These are phyloP conservation scores for Zasmidium angulare DNA, from an alignment of 2,329 filamentous ascomycete genomes.

Conservation along the genomic window DNA sequence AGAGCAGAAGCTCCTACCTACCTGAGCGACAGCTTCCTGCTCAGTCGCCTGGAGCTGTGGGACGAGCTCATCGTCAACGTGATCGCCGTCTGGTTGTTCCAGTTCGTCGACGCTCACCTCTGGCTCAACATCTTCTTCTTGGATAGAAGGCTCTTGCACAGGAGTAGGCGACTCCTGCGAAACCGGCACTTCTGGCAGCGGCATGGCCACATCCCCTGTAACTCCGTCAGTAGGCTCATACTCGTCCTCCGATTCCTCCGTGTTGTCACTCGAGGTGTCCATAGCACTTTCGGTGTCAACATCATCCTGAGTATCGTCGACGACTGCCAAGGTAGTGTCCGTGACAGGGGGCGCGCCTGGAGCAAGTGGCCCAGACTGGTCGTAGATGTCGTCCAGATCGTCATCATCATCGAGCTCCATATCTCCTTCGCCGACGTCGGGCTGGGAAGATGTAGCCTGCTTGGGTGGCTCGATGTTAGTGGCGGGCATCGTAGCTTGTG, in stretches of 20 bases:
- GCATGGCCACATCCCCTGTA: neutral
- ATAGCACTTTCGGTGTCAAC: constrained; percentile 24
- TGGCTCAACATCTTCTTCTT: neutral
- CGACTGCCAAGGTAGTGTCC: neutral
- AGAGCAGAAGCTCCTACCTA: constrained; percentile 20
- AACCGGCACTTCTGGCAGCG: neutral
- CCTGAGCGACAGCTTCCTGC: constrained; percentile 18
- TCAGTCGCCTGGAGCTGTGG: constrained; percentile 38
- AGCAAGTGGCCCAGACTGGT: neutral
- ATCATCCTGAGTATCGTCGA: constrained; percentile 3
- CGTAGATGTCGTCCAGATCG: constrained; percentile 13
- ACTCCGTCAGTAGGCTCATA: neutral
- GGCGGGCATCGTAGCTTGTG: no score
- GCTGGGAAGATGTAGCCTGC: neutral
- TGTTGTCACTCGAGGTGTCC: constrained; percentile 14
- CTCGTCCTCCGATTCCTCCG: neutral
- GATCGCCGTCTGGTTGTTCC: constrained; percentile 5
- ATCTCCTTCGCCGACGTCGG: neutral
- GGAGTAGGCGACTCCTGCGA: neutral
- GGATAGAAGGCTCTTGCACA: neutral
- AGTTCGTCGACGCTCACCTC: neutral
- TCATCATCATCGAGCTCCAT: constrained; percentile 9
- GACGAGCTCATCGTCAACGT: constrained; percentile 39
- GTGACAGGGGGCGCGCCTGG: neutral
- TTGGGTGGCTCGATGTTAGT: neutral